Evolutionary conservation across 805 yeast species (phyloP).

Genomic region (Candida pseudoglaebosa): DNA sequence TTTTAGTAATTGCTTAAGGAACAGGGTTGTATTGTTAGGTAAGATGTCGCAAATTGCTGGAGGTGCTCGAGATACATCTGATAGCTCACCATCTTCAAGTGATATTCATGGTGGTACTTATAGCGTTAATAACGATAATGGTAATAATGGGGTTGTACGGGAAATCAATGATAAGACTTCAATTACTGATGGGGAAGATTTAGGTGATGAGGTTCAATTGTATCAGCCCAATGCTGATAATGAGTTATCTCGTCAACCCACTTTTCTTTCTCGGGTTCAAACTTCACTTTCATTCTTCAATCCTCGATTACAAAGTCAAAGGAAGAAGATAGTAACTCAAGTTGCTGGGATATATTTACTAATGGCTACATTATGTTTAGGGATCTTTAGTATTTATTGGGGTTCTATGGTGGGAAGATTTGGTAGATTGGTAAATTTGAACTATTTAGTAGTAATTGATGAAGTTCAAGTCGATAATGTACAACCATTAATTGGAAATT

Average conservation of each 20-base stretch:
- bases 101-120: no score
- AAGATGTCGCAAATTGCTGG: no score
- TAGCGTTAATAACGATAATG: no score
- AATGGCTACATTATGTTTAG: conserved; percentile 32
- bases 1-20: no score
- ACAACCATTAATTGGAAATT: conserved; percentile 51
- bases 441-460: conserved; percentile 35
- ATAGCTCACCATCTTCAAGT: no score
- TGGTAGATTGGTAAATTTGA: conserved; percentile 26
- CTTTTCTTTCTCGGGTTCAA: conserved; percentile 21
- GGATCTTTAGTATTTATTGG: conserved; percentile 38
- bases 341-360: conserved; percentile 20
- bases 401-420: conserved; percentile 32
- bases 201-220: background rate
- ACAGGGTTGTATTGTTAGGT: no score
- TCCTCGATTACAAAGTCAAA: conserved; percentile 16
- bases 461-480: conserved; percentile 16
- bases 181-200: no score
- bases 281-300: conserved; percentile 30
- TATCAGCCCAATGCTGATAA: background rate
- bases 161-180: no score
- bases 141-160: no score
- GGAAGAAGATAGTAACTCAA: conserved; percentile 16
- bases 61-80: no score
- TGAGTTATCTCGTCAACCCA: conserved; percentile 4